A percentile compares a stretch with the other conserved stretches of the same genome.
Conservation (phyloP, 495 filamentous ascomycete species). For the Aspergillus campestris region DNA sequence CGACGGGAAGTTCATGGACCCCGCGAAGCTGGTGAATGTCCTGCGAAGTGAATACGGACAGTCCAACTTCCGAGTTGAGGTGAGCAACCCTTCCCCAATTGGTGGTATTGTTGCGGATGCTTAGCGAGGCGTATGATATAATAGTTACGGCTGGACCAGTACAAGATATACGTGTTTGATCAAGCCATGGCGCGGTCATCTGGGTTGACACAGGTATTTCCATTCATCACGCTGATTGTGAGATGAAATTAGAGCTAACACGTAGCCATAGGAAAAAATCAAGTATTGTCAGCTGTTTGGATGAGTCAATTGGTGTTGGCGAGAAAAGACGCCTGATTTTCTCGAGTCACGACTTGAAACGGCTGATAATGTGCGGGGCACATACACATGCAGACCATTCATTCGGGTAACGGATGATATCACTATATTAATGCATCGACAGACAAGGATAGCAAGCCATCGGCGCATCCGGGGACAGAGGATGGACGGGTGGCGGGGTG, state of each 20-base stretch:
- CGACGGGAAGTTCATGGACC: conserved; percentile 3
- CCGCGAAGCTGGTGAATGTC: background rate
- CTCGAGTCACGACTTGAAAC: background rate
- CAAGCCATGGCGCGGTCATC: background rate
- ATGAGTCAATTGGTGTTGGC: too few species aligned
- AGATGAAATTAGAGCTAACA: background rate
- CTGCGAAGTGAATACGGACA: conserved; percentile 4
- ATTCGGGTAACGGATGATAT: too few species aligned
- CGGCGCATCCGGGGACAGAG: too few species aligned
- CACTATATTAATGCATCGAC: too few species aligned
- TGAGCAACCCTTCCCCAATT: background rate
- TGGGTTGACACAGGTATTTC: conserved; percentile 1
- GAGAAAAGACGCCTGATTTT: too few species aligned
- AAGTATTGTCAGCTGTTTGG: background rate
- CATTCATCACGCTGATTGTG: background rate
- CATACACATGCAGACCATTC: too few species aligned
- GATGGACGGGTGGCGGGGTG: too few species aligned
- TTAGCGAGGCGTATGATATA: background rate
- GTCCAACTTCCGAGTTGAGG: conserved; percentile 6
- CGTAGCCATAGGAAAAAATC: background rate
- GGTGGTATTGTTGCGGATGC: background rate
- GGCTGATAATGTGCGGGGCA: background rate
- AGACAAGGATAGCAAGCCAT: too few species aligned
- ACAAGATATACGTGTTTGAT: conserved; percentile 5
- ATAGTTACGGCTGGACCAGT: conserved; percentile 5